A percentile compares a stretch with the other conserved stretches of the same genome.
phyloP scores from a whole-genome alignment of 2,329 filamentous ascomycete species.

The Ceratocystis destructans region DNA sequence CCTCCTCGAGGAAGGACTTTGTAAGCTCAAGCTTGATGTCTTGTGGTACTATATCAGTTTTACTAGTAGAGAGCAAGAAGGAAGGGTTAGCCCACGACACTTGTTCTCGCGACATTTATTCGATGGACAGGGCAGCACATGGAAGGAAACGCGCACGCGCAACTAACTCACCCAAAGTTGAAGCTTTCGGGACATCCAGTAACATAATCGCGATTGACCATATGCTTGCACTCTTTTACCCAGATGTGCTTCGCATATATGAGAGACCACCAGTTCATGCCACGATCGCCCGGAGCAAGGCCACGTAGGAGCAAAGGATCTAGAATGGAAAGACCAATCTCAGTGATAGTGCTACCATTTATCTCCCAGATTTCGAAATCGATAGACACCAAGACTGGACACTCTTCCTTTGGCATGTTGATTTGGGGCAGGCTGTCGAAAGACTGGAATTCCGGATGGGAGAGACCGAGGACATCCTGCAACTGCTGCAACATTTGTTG shows the following conservation, averaged over 20 bases:
- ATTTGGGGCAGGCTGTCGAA: not conserved
- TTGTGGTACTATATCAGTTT: conserved; percentile 24
- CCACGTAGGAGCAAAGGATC: conserved; percentile 48
- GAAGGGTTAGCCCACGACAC: not conserved
- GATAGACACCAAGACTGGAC: conserved; percentile 54
- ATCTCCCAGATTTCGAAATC: conserved; percentile 74
- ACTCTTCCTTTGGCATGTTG: not conserved
- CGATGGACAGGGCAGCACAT: not conserved
- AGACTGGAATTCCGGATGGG: not conserved
- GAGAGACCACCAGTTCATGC: conserved; percentile 49
- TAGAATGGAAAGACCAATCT: conserved; percentile 71
- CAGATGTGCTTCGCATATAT: conserved; percentile 65
- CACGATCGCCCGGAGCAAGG: conserved; percentile 46
- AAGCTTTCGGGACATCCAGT: conserved; percentile 60
- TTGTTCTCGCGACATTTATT: no score
- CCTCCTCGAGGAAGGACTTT: not conserved
- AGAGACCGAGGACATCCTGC: conserved; percentile 7
- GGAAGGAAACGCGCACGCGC: conserved; percentile 3
- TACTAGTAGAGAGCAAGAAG: not conserved
- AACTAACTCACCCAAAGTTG: conserved; percentile 52
- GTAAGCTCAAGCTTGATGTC: conserved; percentile 39
- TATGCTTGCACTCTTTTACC: conserved; percentile 52
- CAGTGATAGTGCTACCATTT: conserved; percentile 54
- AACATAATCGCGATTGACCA: conserved; percentile 56
- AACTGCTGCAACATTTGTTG: conserved; percentile 35